Conservation (phyloP, 2,329 filamentous ascomycete genomes). For the Canariomyces notabilis region DNA sequence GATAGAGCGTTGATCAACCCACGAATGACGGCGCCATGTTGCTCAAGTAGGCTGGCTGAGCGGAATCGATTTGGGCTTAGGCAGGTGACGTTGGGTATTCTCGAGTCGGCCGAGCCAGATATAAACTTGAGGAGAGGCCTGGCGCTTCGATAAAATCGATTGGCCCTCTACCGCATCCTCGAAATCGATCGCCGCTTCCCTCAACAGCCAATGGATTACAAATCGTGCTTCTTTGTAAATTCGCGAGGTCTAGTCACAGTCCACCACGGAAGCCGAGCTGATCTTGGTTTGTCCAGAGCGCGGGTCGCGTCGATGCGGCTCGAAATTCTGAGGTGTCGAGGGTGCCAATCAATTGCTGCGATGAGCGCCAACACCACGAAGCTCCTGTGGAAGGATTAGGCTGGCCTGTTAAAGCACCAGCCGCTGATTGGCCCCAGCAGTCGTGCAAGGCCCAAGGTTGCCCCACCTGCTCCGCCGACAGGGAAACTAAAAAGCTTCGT, state of each 20-base stretch:
- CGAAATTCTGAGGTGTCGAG: constrained; percentile 20
- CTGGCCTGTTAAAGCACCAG: not conserved
- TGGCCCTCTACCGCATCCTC: constrained; percentile 11
- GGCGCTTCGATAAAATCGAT: constrained; percentile 1
- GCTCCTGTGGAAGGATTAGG: not conserved
- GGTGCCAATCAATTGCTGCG: constrained; percentile 1
- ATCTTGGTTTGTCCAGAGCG: not conserved
- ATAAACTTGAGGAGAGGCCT: not conserved
- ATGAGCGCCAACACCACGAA: not conserved
- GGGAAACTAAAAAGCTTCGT: constrained; percentile 14
- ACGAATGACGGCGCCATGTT: constrained; percentile 25
- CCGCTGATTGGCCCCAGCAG: not conserved
- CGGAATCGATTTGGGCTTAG: not conserved
- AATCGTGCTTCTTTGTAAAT: not conserved
- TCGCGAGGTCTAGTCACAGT: not conserved
- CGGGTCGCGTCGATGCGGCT: constrained; percentile 21
- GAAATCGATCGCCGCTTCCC: not conserved
- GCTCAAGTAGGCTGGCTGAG: not conserved
- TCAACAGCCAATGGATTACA: not conserved
- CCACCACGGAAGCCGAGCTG: not conserved
- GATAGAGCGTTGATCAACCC: constrained; percentile 9
- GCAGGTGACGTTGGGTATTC: not conserved
- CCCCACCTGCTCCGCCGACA: constrained; percentile 12
- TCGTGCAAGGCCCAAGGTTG: not conserved
- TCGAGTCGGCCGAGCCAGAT: not conserved